Percentiles rank a stretch among this genome's conserved stretches.
Evolutionary conservation across 2,329 filamentous ascomycete genomes (phyloP).

Genomic region (Neopestalotiopsis clavispora): DNA sequence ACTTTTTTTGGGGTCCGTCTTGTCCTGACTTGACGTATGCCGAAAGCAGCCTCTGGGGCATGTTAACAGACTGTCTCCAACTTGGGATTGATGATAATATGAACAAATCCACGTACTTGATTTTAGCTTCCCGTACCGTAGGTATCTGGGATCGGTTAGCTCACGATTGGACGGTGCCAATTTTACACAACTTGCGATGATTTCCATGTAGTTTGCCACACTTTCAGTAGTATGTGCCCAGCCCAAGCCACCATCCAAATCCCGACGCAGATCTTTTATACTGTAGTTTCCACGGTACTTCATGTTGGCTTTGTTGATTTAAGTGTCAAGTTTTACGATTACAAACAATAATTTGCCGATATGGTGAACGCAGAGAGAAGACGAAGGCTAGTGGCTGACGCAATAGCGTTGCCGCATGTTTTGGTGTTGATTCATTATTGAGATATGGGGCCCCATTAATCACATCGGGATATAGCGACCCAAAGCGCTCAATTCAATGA

Average conservation of each 20-base stretch:
- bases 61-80: neutral
- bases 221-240: slow-evolving; percentile 19
- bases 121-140: slow-evolving; percentile 2
- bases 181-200: slow-evolving; percentile 3
- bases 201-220: slow-evolving; percentile 13
- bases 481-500: no score
- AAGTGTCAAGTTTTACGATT: neutral
- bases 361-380: neutral
- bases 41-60: slow-evolving; percentile 7
- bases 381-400: neutral
- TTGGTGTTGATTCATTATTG: neutral
- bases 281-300: slow-evolving; percentile 12
- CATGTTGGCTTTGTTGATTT: neutral
- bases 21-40: slow-evolving; percentile 17
- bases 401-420: neutral
- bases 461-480: no score
- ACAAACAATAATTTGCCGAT: neutral
- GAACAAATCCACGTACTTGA: neutral
- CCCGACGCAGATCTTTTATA: slow-evolving; percentile 16
- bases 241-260: slow-evolving; percentile 11
- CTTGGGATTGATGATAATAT: neutral
- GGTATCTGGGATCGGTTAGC: slow-evolving; percentile 2
- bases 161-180: neutral
- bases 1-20: slow-evolving; percentile 18
- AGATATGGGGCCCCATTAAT: neutral